Base-by-base conservation (phyloP, 2,329 filamentous ascomycete genomes). In the Didymella sp. region DNA sequence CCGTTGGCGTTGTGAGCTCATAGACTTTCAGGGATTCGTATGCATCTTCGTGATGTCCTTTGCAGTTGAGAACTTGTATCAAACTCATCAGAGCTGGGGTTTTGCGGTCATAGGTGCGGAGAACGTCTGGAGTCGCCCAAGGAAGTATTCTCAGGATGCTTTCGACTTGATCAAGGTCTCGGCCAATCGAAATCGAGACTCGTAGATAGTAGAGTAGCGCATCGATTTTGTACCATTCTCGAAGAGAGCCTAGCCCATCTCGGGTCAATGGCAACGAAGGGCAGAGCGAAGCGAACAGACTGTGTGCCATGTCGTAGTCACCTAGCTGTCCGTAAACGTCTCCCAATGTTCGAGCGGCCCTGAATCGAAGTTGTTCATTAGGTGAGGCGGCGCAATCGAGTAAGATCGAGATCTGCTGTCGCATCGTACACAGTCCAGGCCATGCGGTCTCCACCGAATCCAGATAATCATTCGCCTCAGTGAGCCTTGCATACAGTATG, bases 71-170 rank as follows among this genome's bases (percentile, higher is more conserved):
- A 9, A 21, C 13, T 22, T 13, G 30, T 4, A 44, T 38, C n/a
- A 51, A n/a, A 19, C 6, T 51, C 4, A 51, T 4, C 7, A 25
- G 40, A 6, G 22, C 22, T 7, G n/a, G 22, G 8, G 27, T 6
- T 17, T 17, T 51, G 30, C 49, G 49, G n/a, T 51, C 22, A 12
- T 28, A 6, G 12, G 41, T 22, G 6, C 49, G 40, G 3, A 51
- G 41, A 38, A 44, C 22, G 7, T 51, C 31, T 37, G 30, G 22
- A 6, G n/a, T 22, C 13, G 49, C 49, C 49, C 49, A 51, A 6
- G 49, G 49, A n/a, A 51, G 30, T 2, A 13, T 15, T 17, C 30
- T 51, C 11, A 30, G 30, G 13, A 24, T 17, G 5, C 5, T 21
- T 7, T 51, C 40, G n/a, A 11, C 31, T 9, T 30, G 30, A 17